Evolutionary conservation across 73 alveolate species (phyloP), one percentile per base, ranked within the genome.

Genomic region (Effrenium voratum): DNA sequence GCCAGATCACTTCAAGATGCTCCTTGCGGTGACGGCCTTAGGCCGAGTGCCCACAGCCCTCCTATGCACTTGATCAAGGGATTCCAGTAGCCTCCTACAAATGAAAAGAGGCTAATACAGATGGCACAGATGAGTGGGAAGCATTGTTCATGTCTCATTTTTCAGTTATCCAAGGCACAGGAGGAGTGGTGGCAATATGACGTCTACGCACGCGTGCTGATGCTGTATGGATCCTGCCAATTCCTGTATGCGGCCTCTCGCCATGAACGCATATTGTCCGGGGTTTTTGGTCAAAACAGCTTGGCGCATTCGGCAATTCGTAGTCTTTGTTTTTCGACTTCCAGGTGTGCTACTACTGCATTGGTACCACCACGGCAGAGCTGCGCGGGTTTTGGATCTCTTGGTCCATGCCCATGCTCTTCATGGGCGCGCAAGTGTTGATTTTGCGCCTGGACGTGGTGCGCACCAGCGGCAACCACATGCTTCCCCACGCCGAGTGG

Each of bases 111-210:
- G n/a, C n/a, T 52, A 52, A 19, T 52, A 19, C 19, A 52, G 19
- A 52, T 52, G 63, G 26, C 8, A 52, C n/a, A n/a, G n/a, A n/a
- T n/a, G n/a, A n/a, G n/a, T n/a, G n/a, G n/a, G n/a, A n/a, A n/a
- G n/a, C n/a, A n/a, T 12, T 52, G 63, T 19, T 19, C 19, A 80
- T 82, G 73, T 34, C 16, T 32, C 47, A 47, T 44, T 50, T 63
- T 26, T 19, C n/a, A 19, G 10, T 40, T 26, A 32, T 36, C 77
- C 45, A 45, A 87, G 95, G 98, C 98, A 8, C 98, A 91, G 40
- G 90, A 72, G 63, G 98, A 91, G 47, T 91, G 98, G 98, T 91
- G 98, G 98, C 98, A 68, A 59, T 91, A 91, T 57, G 98, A 91
- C 57, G 90, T 91, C 60, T 72, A 91, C 40, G 98, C 98, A 75